These are phyloP conservation scores for Aspergillus sp. DNA, from an alignment of 2,329 filamentous ascomycete genomes.

Conservation along the genomic window DNA sequence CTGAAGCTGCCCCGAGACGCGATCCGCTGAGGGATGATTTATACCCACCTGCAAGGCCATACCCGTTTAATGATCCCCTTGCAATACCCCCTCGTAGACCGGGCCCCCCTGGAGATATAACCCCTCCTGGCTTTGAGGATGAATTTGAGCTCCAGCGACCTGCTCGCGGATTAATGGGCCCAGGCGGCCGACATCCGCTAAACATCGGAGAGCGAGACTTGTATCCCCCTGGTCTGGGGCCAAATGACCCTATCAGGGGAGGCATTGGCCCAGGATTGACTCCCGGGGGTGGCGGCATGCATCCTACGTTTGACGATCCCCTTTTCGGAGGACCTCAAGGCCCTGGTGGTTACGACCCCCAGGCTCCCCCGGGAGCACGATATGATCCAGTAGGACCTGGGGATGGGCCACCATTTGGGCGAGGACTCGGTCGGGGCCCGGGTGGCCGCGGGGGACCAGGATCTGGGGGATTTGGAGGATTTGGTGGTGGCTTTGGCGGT, in stretches of 20 bases:
- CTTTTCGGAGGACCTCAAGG: slow-evolving; percentile 65
- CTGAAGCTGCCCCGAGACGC: slow-evolving; percentile 41
- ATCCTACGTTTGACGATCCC: slow-evolving; percentile 91
- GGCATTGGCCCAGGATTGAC: slow-evolving; percentile 63
- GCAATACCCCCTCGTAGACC: slow-evolving; percentile 61
- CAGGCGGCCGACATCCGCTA: slow-evolving; percentile 56
- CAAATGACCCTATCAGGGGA: slow-evolving; percentile 75
- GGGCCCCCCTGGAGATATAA: slow-evolving; percentile 70
- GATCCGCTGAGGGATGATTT: slow-evolving; percentile 54
- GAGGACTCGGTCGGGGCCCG: slow-evolving; percentile 39
- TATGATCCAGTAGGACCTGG: slow-evolving; percentile 86
- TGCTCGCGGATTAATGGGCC: slow-evolving; percentile 49
- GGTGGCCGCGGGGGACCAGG: slow-evolving; percentile 30
- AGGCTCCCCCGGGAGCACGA: slow-evolving; percentile 81
- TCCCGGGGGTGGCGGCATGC: slow-evolving; percentile 79
- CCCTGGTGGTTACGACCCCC: slow-evolving; percentile 61
- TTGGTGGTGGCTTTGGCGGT: slow-evolving; percentile 44
- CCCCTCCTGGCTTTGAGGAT: slow-evolving; percentile 89
- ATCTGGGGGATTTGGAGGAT: slow-evolving; percentile 41
- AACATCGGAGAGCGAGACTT: slow-evolving; percentile 83
- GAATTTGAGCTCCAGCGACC: slow-evolving; percentile 80
- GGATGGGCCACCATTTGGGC: slow-evolving; percentile 47
- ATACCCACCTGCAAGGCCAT: slow-evolving; percentile 64
- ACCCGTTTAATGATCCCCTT: slow-evolving; percentile 68
- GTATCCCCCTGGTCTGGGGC: slow-evolving; percentile 81